Evolutionary conservation across 495 filamentous ascomycete genomes (phyloP).

Genomic region (Aspergillus bertholletiae): DNA sequence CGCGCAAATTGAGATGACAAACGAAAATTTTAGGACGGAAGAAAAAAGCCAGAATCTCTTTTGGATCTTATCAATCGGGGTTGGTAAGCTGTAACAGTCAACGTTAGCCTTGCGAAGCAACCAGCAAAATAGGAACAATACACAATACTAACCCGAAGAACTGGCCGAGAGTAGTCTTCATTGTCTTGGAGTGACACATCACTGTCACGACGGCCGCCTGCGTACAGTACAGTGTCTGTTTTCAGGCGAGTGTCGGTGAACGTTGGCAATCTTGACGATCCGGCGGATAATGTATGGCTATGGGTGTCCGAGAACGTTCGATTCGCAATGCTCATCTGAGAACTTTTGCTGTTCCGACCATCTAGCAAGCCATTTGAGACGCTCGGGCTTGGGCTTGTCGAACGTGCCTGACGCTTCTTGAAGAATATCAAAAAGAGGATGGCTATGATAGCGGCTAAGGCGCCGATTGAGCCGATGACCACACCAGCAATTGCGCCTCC

Average conservation of each 20-base stretch:
- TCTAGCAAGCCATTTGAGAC: constrained; percentile 30
- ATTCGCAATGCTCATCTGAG: constrained; percentile 44
- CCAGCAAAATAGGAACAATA: too few species aligned
- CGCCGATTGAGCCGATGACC: constrained; percentile 48
- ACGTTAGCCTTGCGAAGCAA: constrained; percentile 25
- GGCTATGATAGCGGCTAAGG: constrained; percentile 34
- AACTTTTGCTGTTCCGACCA: constrained; percentile 42
- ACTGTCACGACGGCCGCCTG: constrained; percentile 47
- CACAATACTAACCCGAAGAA: constrained; percentile 52
- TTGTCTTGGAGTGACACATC: constrained; percentile 52
- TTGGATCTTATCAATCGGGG: constrained; percentile 36
- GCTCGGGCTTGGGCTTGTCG: constrained; percentile 32
- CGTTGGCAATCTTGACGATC: constrained; percentile 29
- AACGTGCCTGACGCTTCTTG: constrained; percentile 34
- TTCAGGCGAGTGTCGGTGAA: constrained; percentile 47
- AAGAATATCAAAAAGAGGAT: constrained; percentile 41
- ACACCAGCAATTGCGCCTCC: constrained; percentile 44
- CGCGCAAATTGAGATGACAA: constrained; percentile 32
- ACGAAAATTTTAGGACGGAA: constrained; percentile 14
- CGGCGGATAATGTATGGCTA: constrained; percentile 35
- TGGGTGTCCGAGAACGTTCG: constrained; percentile 38
- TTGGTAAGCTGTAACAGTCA: constrained; percentile 44
- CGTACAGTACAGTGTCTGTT: constrained; percentile 38
- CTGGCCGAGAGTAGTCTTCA: constrained; percentile 55
- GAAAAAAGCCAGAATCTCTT: constrained; percentile 3